Evolutionary conservation across 805 yeast genomes (phyloP), one percentile per base, ranked within the genome.

Genomic region (Saccharomycopsis lassenensis): DNA sequence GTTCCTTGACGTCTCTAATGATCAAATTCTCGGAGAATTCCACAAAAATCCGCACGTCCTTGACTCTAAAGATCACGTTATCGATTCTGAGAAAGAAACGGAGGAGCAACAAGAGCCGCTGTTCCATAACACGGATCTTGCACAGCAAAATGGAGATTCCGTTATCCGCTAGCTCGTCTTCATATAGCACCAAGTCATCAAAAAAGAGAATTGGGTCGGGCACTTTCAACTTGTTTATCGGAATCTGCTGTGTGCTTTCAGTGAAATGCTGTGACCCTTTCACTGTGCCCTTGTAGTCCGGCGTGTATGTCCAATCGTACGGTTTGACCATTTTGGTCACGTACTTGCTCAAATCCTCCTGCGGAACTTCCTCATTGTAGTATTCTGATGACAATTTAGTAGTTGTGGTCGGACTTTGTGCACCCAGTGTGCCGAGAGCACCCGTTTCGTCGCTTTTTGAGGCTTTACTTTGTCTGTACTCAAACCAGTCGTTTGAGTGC

Each of bases 151-250:
- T 69, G 0, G 93, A 73, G 12, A 85, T 80, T 5, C 99, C 99
- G 55, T 89, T 91, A 55, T 91, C 99, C 3, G 94, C 97, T 37
- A 91, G 63, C 54, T 91, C 99, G 52, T 91, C 99, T 53, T 91
- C 99, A 53, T 72, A 91, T 22, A 91, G 61, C 5, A 83, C 73
- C 63, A 85, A 73, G 48, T 89, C 96, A 52, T 86, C 96, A 52
- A 74, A 91, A 55, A 83, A 86, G 37, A 85, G 52, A 29, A 91
- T 91, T 1, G 94, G 94, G 49, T 85, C 95, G 5, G 79, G 85
- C 40, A 66, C 62, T 24, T 72, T 62, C 26, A 91, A 63, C 51
- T 77, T 74, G 10, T 74, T 73, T 14, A 83, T 48, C 0, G 98
- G 98, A 8, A 89, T 71, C 22, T 49, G 49, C 10, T 48, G 48